Evolutionary conservation across 2,329 filamentous ascomycete genomes (phyloP).

Genomic region (Colletotrichum coccodes): DNA sequence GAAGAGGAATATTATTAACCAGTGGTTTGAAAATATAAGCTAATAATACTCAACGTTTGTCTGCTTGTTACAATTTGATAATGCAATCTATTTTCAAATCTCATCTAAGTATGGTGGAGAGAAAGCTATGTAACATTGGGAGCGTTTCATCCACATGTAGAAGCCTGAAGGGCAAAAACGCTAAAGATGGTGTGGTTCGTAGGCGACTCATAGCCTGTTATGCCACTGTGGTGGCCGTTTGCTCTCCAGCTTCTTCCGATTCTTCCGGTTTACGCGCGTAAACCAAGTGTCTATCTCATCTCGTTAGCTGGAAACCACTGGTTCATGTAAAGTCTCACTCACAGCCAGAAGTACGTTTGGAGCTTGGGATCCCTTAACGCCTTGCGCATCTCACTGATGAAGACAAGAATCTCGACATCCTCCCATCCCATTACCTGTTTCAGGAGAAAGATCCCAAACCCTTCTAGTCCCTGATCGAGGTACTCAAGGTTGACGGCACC

Average conservation of each 20-base stretch:
- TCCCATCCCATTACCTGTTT: conserved; percentile 41
- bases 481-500: conserved; percentile 45
- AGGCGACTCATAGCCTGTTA: too few species aligned
- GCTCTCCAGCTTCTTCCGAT: not conserved
- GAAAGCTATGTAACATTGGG: too few species aligned
- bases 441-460: conserved; percentile 39
- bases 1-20: too few species aligned
- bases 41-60: too few species aligned
- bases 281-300: not conserved
- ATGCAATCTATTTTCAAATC: too few species aligned
- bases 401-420: conserved; percentile 37
- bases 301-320: too few species aligned
- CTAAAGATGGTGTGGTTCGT: too few species aligned
- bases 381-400: conserved; percentile 38
- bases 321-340: conserved; percentile 14
- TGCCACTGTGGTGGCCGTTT: not conserved
- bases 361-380: conserved; percentile 35
- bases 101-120: too few species aligned
- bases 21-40: too few species aligned
- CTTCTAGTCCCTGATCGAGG: conserved; percentile 42
- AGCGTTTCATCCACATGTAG: too few species aligned
- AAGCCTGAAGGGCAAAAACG: too few species aligned
- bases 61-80: too few species aligned
- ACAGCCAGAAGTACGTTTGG: conserved; percentile 38
- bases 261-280: not conserved